phyloP scores from a whole-genome alignment of 768 basidiomycete genomes.

The Podaxis sp. region DNA sequence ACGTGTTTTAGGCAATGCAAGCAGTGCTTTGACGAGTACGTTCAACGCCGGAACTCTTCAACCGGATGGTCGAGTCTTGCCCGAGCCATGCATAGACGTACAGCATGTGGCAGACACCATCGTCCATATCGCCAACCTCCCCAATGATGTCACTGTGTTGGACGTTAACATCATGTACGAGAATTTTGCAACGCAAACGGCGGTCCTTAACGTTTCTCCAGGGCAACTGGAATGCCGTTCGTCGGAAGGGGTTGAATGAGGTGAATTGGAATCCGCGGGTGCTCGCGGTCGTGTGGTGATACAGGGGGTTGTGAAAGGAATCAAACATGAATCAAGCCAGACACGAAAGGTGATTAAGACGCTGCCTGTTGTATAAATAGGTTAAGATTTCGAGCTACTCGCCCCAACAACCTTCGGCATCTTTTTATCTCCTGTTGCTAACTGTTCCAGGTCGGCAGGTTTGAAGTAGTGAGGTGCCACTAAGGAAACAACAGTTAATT shows the following conservation, averaged over 20 bases:
- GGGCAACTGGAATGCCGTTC: conserved; percentile 30
- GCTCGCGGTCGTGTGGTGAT: neutral
- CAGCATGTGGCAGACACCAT: conserved; percentile 70
- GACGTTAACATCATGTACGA: conserved; percentile 72
- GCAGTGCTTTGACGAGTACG: conserved; percentile 54
- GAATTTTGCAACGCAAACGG: neutral
- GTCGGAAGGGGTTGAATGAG: conserved; percentile 29
- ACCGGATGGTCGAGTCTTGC: conserved; percentile 56
- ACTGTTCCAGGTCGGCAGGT: conserved; percentile 74
- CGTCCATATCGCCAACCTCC: conserved; percentile 70
- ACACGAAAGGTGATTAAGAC: neutral
- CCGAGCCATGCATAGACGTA: conserved; percentile 71
- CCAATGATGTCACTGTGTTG: conserved; percentile 67
- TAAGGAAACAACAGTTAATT: conserved; percentile 27
- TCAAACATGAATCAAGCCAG: neutral
- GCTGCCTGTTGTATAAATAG: neutral
- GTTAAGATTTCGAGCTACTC: conserved; percentile 31
- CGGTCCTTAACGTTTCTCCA: conserved; percentile 9
- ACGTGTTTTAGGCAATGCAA: conserved; percentile 59
- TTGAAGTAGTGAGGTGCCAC: conserved; percentile 99
- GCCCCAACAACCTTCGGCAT: conserved; percentile 81
- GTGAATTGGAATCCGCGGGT: neutral
- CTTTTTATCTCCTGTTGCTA: conserved; percentile 83
- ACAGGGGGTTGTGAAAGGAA: neutral
- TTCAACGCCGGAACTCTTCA: conserved; percentile 58